Percentiles rank a stretch among this genome's conserved stretches.
These are phyloP conservation scores for Kalanchoe fedtschenkoi DNA, from an alignment of 164 flowering plant genomes.

Conservation along the genomic window DNA sequence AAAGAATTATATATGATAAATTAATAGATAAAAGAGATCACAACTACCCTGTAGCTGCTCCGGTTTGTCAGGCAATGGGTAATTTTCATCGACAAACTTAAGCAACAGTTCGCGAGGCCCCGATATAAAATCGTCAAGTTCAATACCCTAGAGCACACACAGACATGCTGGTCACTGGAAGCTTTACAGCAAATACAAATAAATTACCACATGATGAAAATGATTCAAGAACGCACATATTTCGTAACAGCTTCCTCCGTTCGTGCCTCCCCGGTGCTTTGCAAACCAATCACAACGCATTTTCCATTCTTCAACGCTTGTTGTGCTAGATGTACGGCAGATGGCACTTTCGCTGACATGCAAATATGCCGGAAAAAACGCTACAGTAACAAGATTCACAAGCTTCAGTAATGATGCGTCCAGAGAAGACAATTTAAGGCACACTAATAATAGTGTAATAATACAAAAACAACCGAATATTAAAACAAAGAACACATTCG, in stretches of 20 bases:
- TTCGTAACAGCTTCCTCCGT: conserved; percentile 96
- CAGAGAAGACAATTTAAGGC: background rate
- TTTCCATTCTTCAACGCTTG: conserved; percentile 65
- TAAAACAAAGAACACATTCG: background rate
- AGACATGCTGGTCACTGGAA: background rate
- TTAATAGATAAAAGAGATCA: background rate
- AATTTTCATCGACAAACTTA: conserved; percentile 91
- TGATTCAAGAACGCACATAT: conserved; percentile 45
- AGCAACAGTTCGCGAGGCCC: conserved; percentile 96
- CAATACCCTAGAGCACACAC: conserved; percentile 47
- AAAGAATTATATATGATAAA: background rate
- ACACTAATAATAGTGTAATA: background rate
- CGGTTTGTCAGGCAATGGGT: conserved; percentile 90
- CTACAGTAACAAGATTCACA: conserved; percentile 28
- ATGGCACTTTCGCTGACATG: conserved; percentile 98
- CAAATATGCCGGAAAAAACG: conserved; percentile 98
- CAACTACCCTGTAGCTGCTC: conserved; percentile 50
- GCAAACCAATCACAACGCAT: conserved; percentile 96
- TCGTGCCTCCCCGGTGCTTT: conserved; percentile 98
- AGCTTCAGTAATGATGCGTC: background rate
- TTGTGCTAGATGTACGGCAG: conserved; percentile 68
- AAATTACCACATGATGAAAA: background rate
- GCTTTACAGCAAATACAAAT: background rate
- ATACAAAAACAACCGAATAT: too few species aligned
- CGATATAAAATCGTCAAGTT: conserved; percentile 93